phyloP scores from a whole-genome alignment of 805 yeast species.

The Yarrowia sp. region DNA sequence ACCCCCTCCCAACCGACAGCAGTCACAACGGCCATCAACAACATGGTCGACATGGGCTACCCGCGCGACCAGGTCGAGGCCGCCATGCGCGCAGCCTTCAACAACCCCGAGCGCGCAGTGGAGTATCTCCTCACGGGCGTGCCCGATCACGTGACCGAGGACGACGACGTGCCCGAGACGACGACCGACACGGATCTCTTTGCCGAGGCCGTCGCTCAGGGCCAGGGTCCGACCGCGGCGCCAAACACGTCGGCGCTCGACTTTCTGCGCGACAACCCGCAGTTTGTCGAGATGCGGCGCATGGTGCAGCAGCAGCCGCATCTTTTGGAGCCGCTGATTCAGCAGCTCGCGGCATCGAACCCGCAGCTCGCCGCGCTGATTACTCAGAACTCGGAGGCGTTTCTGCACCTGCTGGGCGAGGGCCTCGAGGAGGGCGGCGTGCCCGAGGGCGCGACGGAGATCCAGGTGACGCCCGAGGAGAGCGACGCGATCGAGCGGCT shows the following conservation, averaged over 20 bases:
- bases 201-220: conserved; percentile 40
- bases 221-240: conserved; percentile 41
- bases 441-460: conserved; percentile 46
- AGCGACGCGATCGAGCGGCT: conserved; percentile 85
- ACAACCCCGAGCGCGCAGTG: conserved; percentile 97
- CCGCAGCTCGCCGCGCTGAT: conserved; percentile 83
- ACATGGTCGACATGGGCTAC: conserved; percentile 95
- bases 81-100: conserved; percentile 92
- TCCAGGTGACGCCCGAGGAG: conserved; percentile 74
- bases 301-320: conserved; percentile 85
- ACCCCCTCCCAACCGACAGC: neutral
- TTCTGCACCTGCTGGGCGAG: conserved; percentile 66
- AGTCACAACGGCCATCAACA: conserved; percentile 52
- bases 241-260: conserved; percentile 43
- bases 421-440: conserved; percentile 43
- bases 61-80: conserved; percentile 81
- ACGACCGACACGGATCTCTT: conserved; percentile 42
- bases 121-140: conserved; percentile 89
- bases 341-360: conserved; percentile 73
- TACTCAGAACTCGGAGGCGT: conserved; percentile 71
- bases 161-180: conserved; percentile 32
- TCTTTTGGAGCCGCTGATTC: conserved; percentile 77
- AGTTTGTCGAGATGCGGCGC: conserved; percentile 62
- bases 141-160: conserved; percentile 50
- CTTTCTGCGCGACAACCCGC: conserved; percentile 37